Percentiles rank a stretch among this genome's conserved stretches.
These are phyloP conservation scores for Boletus reticuloceps DNA, from an alignment of 768 basidiomycete genomes.

Conservation along the genomic window DNA sequence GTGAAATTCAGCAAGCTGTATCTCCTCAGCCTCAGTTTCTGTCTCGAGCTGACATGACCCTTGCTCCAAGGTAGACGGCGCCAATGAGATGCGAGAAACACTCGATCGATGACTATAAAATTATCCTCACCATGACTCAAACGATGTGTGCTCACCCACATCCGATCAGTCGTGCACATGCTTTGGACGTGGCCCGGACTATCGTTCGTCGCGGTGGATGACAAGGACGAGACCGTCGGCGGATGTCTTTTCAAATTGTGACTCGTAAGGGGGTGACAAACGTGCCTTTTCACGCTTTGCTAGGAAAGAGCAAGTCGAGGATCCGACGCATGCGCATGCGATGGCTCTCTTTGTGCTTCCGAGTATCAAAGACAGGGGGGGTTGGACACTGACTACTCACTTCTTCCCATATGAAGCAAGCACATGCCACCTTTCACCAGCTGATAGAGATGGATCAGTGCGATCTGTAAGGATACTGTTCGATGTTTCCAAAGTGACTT, in stretches of 20 bases:
- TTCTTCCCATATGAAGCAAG: not conserved
- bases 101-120: not conserved
- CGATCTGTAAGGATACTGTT: not conserved
- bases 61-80: not conserved
- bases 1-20: not conserved
- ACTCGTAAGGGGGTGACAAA: not conserved
- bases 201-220: constrained; percentile 3
- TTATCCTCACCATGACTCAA: not conserved
- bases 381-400: constrained; percentile 1
- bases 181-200: constrained; percentile 1
- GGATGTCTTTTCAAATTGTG: constrained; percentile 10
- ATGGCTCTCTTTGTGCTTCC: constrained; percentile 2
- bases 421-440: not conserved
- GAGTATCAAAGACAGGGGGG: constrained; percentile 5
- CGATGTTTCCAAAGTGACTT: constrained; percentile 3
- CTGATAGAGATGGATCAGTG: not conserved
- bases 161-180: not conserved
- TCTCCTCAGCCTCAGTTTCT: too few species aligned
- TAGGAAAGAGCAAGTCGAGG: constrained; percentile 7
- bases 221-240: not conserved
- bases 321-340: constrained; percentile 6
- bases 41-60: not conserved
- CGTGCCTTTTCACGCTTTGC: not conserved
- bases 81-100: constrained; percentile 3
- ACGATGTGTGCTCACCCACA: not conserved